A percentile compares a stretch with the other conserved stretches of the same genome.
These are phyloP conservation scores for Alternaria sp. DNA, from an alignment of 2,329 filamentous ascomycete genomes.

Conservation along the genomic window DNA sequence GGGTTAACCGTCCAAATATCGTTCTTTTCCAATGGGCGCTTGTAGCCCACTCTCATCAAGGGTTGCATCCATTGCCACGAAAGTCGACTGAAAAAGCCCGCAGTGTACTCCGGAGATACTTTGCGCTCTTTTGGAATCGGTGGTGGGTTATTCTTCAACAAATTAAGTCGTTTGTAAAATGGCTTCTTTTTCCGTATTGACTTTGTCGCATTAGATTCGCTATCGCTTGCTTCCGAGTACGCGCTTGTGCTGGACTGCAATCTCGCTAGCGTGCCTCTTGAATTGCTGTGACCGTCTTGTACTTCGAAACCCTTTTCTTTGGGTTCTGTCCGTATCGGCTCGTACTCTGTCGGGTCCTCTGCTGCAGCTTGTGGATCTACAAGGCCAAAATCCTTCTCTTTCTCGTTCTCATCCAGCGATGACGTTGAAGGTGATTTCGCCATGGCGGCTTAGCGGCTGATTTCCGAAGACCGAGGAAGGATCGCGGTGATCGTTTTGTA, in stretches of 20 bases:
- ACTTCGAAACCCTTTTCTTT: slow-evolving; percentile 46
- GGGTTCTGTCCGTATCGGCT: slow-evolving; percentile 48
- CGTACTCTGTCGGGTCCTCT: slow-evolving; percentile 46
- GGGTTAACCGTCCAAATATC: slow-evolving; percentile 94
- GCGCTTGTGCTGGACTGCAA: slow-evolving; percentile 40
- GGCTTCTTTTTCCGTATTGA: slow-evolving; percentile 51
- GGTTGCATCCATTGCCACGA: slow-evolving; percentile 92
- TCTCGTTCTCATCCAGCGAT: slow-evolving; percentile 38
- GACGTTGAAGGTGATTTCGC: slow-evolving; percentile 33
- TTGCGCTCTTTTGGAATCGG: slow-evolving; percentile 63
- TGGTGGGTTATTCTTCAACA: slow-evolving; percentile 60
- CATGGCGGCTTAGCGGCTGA: slow-evolving; percentile 11
- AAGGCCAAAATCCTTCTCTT: slow-evolving; percentile 50
- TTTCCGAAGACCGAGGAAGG: slow-evolving; percentile 4
- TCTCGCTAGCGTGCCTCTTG: slow-evolving; percentile 35
- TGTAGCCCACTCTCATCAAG: slow-evolving; percentile 84
- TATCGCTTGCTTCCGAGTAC: slow-evolving; percentile 41
- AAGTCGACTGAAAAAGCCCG: slow-evolving; percentile 75
- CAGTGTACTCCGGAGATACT: slow-evolving; percentile 74
- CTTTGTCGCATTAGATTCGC: slow-evolving; percentile 38
- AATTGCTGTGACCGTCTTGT: slow-evolving; percentile 24
- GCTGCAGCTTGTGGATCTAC: slow-evolving; percentile 48
- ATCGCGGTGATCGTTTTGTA: slow-evolving; percentile 5
- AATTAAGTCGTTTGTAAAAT: slow-evolving; percentile 67
- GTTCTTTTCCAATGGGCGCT: slow-evolving; percentile 79